Evolutionary conservation across 2,329 filamentous ascomycete genomes (phyloP).

Genomic region (Aspergillus sergii): DNA sequence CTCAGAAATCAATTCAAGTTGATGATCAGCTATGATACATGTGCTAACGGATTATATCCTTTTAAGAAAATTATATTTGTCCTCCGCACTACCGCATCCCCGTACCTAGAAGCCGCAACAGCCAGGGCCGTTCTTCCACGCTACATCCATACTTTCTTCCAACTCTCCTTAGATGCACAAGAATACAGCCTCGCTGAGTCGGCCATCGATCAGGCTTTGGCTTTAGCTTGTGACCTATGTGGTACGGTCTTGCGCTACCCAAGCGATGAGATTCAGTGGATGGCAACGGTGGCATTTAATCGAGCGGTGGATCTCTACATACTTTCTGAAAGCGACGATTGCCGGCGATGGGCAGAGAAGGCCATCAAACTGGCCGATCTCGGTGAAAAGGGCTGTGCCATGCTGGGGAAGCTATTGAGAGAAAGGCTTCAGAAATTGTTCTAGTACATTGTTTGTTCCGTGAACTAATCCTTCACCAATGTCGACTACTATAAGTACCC

Average conservation of each 20-base stretch:
- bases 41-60: background rate
- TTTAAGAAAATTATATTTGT: slow-evolving; percentile 66
- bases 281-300: slow-evolving; percentile 59
- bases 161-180: slow-evolving; percentile 55
- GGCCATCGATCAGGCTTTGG: slow-evolving; percentile 38
- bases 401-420: slow-evolving; percentile 28
- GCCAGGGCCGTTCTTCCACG: slow-evolving; percentile 63
- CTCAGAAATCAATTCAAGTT: too few relatives aligned
- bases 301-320: slow-evolving; percentile 57
- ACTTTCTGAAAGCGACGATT: slow-evolving; percentile 32
- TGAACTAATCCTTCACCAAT: too few relatives aligned
- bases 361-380: slow-evolving; percentile 38
- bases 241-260: slow-evolving; percentile 44
- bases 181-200: slow-evolving; percentile 34
- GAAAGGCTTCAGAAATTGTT: slow-evolving; percentile 23
- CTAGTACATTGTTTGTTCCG: background rate
- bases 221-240: slow-evolving; percentile 17
- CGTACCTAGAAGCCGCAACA: slow-evolving; percentile 30
- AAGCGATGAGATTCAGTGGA: slow-evolving; percentile 58
- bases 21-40: background rate
- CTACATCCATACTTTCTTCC: slow-evolving; percentile 78
- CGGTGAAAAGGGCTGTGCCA: slow-evolving; percentile 24
- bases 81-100: slow-evolving; percentile 59
- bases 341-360: slow-evolving; percentile 39
- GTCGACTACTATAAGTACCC: too few relatives aligned